Percentiles rank a stretch among this genome's conserved stretches.
These are phyloP conservation scores for Termitomyces heimii DNA, from an alignment of 768 basidiomycete genomes.

Conservation along the genomic window DNA sequence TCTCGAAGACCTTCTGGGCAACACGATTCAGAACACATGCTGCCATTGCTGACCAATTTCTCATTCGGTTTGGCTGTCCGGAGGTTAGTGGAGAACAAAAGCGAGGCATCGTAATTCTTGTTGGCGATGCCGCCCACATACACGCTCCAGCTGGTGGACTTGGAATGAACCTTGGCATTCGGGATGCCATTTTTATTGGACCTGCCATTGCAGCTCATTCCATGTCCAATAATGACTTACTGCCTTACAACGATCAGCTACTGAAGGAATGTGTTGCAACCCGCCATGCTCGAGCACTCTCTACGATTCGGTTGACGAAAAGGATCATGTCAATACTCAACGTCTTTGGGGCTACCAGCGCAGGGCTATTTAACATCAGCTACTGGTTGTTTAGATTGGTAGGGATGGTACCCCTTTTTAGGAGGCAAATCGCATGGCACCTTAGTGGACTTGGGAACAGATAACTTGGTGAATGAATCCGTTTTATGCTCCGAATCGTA, in stretches of 20 bases:
- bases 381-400: slow-evolving; percentile 14
- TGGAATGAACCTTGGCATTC: slow-evolving; percentile 56
- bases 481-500: not conserved
- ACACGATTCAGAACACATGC: slow-evolving; percentile 40
- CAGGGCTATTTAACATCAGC: slow-evolving; percentile 4
- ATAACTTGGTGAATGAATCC: not conserved
- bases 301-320: slow-evolving; percentile 37
- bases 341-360: slow-evolving; percentile 1
- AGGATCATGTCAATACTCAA: slow-evolving; percentile 15
- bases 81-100: not conserved
- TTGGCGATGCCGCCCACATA: slow-evolving; percentile 39
- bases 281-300: slow-evolving; percentile 33
- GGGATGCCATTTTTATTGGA: slow-evolving; percentile 43
- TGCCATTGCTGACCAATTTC: slow-evolving; percentile 34
- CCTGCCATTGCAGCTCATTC: slow-evolving; percentile 32
- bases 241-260: slow-evolving; percentile 20
- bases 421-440: slow-evolving; percentile 13
- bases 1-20: slow-evolving; percentile 37
- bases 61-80: slow-evolving; percentile 18
- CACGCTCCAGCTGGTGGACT: slow-evolving; percentile 52
- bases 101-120: slow-evolving; percentile 12
- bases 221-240: slow-evolving; percentile 8
- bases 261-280: slow-evolving; percentile 27
- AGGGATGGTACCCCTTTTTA: slow-evolving; percentile 11
- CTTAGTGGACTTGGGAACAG: slow-evolving; percentile 18